Evolutionary conservation across 306 rosid genomes (phyloP).

Genomic region (Prunus kanzakura): DNA sequence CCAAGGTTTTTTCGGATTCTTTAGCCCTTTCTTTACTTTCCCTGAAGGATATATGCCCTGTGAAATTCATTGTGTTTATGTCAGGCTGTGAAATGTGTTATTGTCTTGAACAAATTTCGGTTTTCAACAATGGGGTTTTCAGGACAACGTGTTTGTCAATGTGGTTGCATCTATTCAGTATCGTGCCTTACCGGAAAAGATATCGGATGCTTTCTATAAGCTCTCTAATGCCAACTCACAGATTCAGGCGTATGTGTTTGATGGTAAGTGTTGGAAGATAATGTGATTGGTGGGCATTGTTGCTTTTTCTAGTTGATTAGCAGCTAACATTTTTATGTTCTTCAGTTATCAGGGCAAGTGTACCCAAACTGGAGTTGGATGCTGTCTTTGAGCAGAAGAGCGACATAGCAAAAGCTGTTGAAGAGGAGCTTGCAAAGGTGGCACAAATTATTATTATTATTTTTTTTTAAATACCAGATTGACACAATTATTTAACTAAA

Average conservation of each 20-base stretch:
- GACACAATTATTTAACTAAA: neutral
- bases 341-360: slow-evolving; percentile 67
- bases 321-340: slow-evolving; percentile 18
- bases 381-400: slow-evolving; percentile 66
- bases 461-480: neutral
- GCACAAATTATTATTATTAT: neutral
- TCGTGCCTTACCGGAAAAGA: slow-evolving; percentile 53
- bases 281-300: slow-evolving; percentile 9
- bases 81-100: neutral
- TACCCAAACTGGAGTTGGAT: slow-evolving; percentile 66
- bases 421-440: slow-evolving; percentile 71
- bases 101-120: neutral
- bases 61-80: neutral
- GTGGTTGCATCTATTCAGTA: slow-evolving; percentile 69
- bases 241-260: slow-evolving; percentile 71
- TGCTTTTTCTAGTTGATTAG: neutral
- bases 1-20: slow-evolving; percentile 44
- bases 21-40: neutral
- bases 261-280: slow-evolving; percentile 39
- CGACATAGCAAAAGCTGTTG: slow-evolving; percentile 63
- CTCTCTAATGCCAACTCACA: slow-evolving; percentile 61
- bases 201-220: slow-evolving; percentile 70
- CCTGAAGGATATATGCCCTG: neutral
- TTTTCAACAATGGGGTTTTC: slow-evolving; percentile 2
- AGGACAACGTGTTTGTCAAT: slow-evolving; percentile 75